Percentiles rank a stretch among this genome's conserved stretches.
These are phyloP conservation scores for Lodderomyces parapsilosis DNA, from an alignment of 1,139 yeast species.

Conservation along the genomic window DNA sequence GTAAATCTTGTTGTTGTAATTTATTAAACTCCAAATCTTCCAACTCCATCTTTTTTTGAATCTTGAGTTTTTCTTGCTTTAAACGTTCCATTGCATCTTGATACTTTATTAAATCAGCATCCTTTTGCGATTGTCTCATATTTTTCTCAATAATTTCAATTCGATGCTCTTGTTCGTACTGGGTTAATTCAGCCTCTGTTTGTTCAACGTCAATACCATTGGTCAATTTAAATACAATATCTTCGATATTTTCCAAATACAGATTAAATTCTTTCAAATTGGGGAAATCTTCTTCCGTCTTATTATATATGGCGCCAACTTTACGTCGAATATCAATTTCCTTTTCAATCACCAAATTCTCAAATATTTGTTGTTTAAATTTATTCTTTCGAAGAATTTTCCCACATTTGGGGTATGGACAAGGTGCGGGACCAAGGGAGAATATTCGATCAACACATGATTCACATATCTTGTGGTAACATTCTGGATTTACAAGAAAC, in stretches of 20 bases:
- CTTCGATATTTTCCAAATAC: conserved; percentile 83
- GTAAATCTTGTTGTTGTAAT: conserved; percentile 63
- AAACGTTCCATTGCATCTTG: conserved; percentile 56
- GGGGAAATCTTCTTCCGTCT: conserved; percentile 71
- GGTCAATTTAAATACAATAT: conserved; percentile 71
- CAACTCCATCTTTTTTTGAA: conserved; percentile 68
- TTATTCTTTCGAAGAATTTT: conserved; percentile 82
- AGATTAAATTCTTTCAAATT: conserved; percentile 61
- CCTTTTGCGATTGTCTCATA: conserved; percentile 67
- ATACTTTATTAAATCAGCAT: conserved; percentile 61
- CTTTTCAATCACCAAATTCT: conserved; percentile 82
- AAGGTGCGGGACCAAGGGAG: conserved; percentile 92
- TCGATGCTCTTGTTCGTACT: conserved; percentile 76
- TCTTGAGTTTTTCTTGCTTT: conserved; percentile 56
- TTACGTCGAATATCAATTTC: conserved; percentile 89
- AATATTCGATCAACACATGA: conserved; percentile 94
- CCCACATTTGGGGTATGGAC: conserved; percentile 92
- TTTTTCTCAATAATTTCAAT: conserved; percentile 65
- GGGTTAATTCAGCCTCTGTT: conserved; percentile 66
- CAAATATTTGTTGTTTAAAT: conserved; percentile 90
- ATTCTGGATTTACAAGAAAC: conserved; percentile 91
- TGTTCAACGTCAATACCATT: conserved; percentile 68
- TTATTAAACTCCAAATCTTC: conserved; percentile 62
- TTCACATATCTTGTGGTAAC: conserved; percentile 96
- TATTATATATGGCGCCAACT: conserved; percentile 75